These are phyloP conservation scores for Jasminum sambac DNA, from an alignment of 257 asterid genomes.

Conservation along the genomic window DNA sequence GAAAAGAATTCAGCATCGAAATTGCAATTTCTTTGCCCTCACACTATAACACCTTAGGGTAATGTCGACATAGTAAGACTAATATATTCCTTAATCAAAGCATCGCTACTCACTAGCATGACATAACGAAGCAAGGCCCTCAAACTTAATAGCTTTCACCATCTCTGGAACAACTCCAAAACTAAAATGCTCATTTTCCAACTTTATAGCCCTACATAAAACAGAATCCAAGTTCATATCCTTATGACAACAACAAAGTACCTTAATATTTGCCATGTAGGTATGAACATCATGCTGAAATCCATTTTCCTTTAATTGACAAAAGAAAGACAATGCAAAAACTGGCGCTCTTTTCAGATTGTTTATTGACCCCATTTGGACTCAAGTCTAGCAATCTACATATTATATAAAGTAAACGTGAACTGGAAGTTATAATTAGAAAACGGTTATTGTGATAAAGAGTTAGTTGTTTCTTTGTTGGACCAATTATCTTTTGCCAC, in stretches of 20 bases:
- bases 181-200: conserved; percentile 35
- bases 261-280: conserved; percentile 62
- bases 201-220: conserved; percentile 49
- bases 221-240: conserved; percentile 49
- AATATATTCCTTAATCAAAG: conserved; percentile 57
- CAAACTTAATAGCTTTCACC: conserved; percentile 48
- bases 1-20: conserved; percentile 23
- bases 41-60: conserved; percentile 31
- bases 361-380: conserved; percentile 42
- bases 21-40: conserved; percentile 38
- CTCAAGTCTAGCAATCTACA: conserved; percentile 29
- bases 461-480: too few species aligned
- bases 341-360: conserved; percentile 48
- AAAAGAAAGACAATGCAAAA: conserved; percentile 51
- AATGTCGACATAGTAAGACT: conserved; percentile 36
- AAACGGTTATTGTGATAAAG: too few species aligned
- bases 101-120: conserved; percentile 61
- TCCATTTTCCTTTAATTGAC: conserved; percentile 47
- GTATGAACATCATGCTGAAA: conserved; percentile 50
- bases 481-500: too few species aligned
- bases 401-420: too few species aligned
- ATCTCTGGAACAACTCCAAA: conserved; percentile 65
- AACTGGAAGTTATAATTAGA: too few species aligned
- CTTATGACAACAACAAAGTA: conserved; percentile 62
- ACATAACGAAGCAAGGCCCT: conserved; percentile 41